phyloP scores from a whole-genome alignment of 257 asterid species.

The Salvia rosmarinus region DNA sequence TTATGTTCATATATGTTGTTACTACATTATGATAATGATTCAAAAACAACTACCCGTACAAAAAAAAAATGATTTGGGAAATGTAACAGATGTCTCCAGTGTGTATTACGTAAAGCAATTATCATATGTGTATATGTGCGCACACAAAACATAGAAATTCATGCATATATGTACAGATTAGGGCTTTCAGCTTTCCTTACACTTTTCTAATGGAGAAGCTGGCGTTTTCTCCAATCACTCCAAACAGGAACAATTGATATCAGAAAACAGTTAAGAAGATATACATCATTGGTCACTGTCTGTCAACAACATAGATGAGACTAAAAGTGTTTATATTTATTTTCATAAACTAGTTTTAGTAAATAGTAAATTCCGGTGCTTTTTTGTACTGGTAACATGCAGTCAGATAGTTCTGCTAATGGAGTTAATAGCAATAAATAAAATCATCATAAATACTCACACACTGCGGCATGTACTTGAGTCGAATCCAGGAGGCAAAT shows the following conservation, averaged over 20 bases:
- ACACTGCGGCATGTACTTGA: slow-evolving; percentile 90
- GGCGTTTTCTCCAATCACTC: background rate
- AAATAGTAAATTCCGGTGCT: background rate
- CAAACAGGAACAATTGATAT: background rate
- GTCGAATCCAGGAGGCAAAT: slow-evolving; percentile 88
- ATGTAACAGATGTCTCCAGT: background rate
- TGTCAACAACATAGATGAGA: background rate
- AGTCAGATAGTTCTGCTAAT: background rate
- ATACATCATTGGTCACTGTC: background rate
- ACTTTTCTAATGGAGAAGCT: background rate
- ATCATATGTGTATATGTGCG: background rate
- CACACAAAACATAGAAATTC: background rate
- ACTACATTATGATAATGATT: background rate
- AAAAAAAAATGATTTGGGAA: background rate
- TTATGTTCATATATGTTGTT: background rate
- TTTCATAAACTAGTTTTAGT: background rate
- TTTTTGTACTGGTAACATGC: background rate
- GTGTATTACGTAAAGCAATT: background rate
- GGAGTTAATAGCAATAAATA: slow-evolving; percentile 7
- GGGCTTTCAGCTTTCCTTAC: background rate
- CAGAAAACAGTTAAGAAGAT: background rate
- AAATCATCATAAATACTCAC: slow-evolving; percentile 56
- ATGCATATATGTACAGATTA: background rate
- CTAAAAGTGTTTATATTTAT: background rate
- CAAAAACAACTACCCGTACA: background rate